Base-by-base conservation (phyloP, 2,329 filamentous ascomycete genomes). In the Bipolaris oryzae region DNA sequence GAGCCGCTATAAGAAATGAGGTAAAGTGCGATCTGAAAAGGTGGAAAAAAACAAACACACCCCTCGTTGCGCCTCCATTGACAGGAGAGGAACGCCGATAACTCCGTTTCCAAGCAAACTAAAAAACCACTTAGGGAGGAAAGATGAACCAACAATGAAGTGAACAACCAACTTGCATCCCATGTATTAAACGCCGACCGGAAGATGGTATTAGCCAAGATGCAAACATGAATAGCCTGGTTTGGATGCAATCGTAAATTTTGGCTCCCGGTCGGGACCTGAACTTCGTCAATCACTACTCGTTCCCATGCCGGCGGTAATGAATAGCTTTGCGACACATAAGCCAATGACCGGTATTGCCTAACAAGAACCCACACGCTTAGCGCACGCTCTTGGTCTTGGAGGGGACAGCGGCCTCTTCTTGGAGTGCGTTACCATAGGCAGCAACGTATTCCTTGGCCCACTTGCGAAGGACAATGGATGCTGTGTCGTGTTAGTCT, bases 391-490 rank as follows among this genome's bases (percentile, higher is more conserved):
- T 63, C 59, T 60, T 61, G 35, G 66, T 62, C 63, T 69, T 66
- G 37, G 66, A 62, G 7, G 54, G 51, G 42, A 49, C 57, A 43
- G 38, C 39, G 18, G 55, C 48, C 50, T 73, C 67, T 57, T 69
- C 66, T 53, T 69, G 62, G 21, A 74, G 60, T 25, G 34, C 58
- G 54, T 74, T 74, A 64, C 73, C 72, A 54, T 65, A 75, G 41
- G 70, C 61, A 34, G 60, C 57, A 23, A 74, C 72, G 54, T 76
- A 90, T 76, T 89, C 90, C 84, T 96, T 97, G 55, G 92, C 92
- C 95, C 95, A 99, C 72, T 90, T 87, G 69, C 94, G 91, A 34
- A 93, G 90, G 60, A 96, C 84, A 69, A 98, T 92, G 23, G 94
- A 97, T 68, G 92, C 93, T 96, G 57, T 11, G 16, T 5, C 3